phyloP scores from a whole-genome alignment of 306 rosid species.

The Malus asiatica region DNA sequence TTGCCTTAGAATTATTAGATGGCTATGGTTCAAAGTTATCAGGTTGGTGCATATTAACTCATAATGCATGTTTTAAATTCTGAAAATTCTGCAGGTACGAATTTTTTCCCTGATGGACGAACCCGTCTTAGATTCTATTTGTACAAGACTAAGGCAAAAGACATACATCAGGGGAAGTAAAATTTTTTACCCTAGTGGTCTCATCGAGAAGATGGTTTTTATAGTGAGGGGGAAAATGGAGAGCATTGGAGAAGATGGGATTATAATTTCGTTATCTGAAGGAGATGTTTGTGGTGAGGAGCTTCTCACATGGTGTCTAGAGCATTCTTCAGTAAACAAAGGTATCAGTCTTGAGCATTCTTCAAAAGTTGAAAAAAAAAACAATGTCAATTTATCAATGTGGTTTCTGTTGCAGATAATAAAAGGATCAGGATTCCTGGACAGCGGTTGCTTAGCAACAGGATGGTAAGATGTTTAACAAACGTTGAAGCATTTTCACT shows the following conservation, averaged over 20 bases:
- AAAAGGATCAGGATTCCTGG: constrained; percentile 49
- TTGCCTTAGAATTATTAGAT: background rate
- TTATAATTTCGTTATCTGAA: constrained; percentile 42
- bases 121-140: constrained; percentile 64
- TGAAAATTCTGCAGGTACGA: constrained; percentile 44
- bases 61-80: background rate
- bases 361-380: constrained; percentile 24
- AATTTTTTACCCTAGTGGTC: constrained; percentile 44
- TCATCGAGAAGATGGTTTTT: constrained; percentile 78
- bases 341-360: constrained; percentile 60
- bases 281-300: constrained; percentile 92
- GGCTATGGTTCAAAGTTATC: background rate
- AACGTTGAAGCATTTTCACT: constrained; percentile 86
- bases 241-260: constrained; percentile 66
- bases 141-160: constrained; percentile 66
- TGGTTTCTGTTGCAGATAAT: constrained; percentile 35
- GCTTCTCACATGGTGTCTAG: constrained; percentile 81
- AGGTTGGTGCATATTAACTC: background rate
- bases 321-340: constrained; percentile 60
- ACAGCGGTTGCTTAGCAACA: constrained; percentile 55
- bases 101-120: constrained; percentile 74
- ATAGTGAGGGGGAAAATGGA: constrained; percentile 75
- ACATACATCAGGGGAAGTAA: constrained; percentile 76
- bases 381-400: background rate
- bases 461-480: constrained; percentile 61